Evolutionary conservation across 305 asterid genomes (phyloP).

Genomic region (Coffea humblotiana): DNA sequence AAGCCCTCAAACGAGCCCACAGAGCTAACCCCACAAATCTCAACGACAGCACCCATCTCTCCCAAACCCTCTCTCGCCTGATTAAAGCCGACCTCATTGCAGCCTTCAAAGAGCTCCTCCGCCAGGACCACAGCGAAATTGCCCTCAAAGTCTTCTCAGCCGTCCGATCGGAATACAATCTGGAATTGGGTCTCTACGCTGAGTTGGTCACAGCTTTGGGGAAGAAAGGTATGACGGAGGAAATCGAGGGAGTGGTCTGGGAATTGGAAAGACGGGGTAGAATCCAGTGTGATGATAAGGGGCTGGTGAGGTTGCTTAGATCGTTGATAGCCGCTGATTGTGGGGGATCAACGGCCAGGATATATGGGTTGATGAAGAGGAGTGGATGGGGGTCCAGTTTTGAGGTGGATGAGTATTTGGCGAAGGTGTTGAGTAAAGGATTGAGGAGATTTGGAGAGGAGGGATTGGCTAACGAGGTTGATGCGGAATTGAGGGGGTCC

Average conservation of each 20-base stretch:
- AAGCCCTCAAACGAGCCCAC: slow-evolving; percentile 77
- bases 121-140: slow-evolving; percentile 65
- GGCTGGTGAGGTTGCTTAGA: slow-evolving; percentile 62
- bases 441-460: slow-evolving; percentile 71
- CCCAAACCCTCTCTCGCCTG: slow-evolving; percentile 57
- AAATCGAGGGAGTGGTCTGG: slow-evolving; percentile 52
- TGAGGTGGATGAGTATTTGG: slow-evolving; percentile 70
- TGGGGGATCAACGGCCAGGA: slow-evolving; percentile 65
- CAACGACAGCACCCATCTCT: slow-evolving; percentile 32
- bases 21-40: slow-evolving; percentile 48
- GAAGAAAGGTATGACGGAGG: slow-evolving; percentile 50
- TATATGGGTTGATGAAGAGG: slow-evolving; percentile 70
- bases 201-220: slow-evolving; percentile 54
- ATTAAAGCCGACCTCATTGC: slow-evolving; percentile 80
- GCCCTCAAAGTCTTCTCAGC: slow-evolving; percentile 62
- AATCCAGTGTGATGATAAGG: slow-evolving; percentile 53
- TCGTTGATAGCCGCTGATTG: slow-evolving; percentile 66
- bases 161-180: slow-evolving; percentile 62
- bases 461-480: slow-evolving; percentile 64
- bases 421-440: slow-evolving; percentile 69
- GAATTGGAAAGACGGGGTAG: slow-evolving; percentile 50
- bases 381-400: slow-evolving; percentile 45
- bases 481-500: slow-evolving; percentile 46
- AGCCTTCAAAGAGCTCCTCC: slow-evolving; percentile 71
- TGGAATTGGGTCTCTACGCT: slow-evolving; percentile 60